These are phyloP conservation scores for Madurella fahalii DNA, from an alignment of 2,329 filamentous ascomycete species.

Conservation along the genomic window DNA sequence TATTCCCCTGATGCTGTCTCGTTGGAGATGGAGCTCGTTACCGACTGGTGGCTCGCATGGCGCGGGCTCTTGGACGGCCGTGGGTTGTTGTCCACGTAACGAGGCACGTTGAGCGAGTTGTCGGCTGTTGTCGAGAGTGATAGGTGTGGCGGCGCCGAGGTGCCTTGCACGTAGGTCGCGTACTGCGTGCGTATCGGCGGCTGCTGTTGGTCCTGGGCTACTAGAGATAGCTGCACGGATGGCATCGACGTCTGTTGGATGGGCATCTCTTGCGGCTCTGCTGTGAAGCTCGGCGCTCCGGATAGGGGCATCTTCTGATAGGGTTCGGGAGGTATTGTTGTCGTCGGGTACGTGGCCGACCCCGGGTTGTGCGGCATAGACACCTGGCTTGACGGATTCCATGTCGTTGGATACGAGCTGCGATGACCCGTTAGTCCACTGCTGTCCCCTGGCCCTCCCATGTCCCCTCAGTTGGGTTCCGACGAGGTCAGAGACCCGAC, in stretches of 20 bases:
- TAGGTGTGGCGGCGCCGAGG: slow-evolving; percentile 48
- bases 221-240: slow-evolving; percentile 49
- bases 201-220: slow-evolving; percentile 44
- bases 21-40: slow-evolving; percentile 45
- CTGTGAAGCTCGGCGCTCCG: slow-evolving; percentile 43
- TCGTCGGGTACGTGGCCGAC: slow-evolving; percentile 48
- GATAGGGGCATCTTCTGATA: slow-evolving; percentile 53
- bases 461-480: neutral
- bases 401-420: slow-evolving; percentile 56
- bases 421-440: slow-evolving; percentile 27
- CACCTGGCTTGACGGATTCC: slow-evolving; percentile 45
- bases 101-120: slow-evolving; percentile 48
- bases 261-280: slow-evolving; percentile 52
- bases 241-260: slow-evolving; percentile 52
- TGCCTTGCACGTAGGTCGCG: slow-evolving; percentile 47
- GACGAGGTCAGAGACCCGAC: neutral
- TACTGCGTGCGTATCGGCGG: slow-evolving; percentile 51
- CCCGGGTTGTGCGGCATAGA: slow-evolving; percentile 47
- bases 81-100: slow-evolving; percentile 53
- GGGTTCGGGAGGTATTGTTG: slow-evolving; percentile 47
- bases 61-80: slow-evolving; percentile 55
- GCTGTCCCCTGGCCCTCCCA: neutral
- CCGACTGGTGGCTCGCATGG: slow-evolving; percentile 50
- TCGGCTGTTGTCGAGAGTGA: slow-evolving; percentile 43
- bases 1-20: slow-evolving; percentile 52